Conservation (phyloP, 108 stramenopile species). For the Skeletonema marinoi region DNA sequence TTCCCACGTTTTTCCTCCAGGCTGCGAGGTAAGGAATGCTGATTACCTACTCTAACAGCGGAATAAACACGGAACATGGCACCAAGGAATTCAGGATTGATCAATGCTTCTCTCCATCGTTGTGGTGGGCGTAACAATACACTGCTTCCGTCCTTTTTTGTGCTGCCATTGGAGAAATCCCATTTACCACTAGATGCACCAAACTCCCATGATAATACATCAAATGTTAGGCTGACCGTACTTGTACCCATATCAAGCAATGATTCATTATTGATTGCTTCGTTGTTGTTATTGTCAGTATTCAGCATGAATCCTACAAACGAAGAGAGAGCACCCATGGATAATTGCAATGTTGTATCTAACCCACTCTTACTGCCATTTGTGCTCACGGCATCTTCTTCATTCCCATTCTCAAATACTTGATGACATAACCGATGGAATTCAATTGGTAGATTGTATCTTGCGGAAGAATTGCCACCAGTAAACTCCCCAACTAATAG, state of each 20-base stretch:
- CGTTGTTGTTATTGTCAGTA: slow-evolving; percentile 1
- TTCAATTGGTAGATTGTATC: slow-evolving; percentile 74
- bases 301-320: slow-evolving; percentile 37
- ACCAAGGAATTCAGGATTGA: slow-evolving; percentile 68
- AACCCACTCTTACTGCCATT: slow-evolving; percentile 27
- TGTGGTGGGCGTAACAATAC: slow-evolving; percentile 63
- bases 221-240: slow-evolving; percentile 59
- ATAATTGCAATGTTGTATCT: slow-evolving; percentile 33
- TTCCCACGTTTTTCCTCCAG: slow-evolving; percentile 15
- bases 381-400: background rate
- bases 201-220: slow-evolving; percentile 82
- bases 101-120: slow-evolving; percentile 60
- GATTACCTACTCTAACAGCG: slow-evolving; percentile 17
- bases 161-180: slow-evolving; percentile 41
- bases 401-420: slow-evolving; percentile 54
- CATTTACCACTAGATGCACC: slow-evolving; percentile 55
- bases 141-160: slow-evolving; percentile 7
- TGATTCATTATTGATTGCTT: slow-evolving; percentile 10
- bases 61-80: slow-evolving; percentile 60
- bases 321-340: slow-evolving; percentile 35
- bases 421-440: slow-evolving; percentile 73
- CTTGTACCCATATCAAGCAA: slow-evolving; percentile 47
- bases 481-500: slow-evolving; percentile 73
- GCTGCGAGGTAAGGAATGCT: background rate
- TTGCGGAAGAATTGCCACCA: slow-evolving; percentile 61